phyloP scores from a whole-genome alignment of 2,329 filamentous ascomycete genomes.

The Aspergillus fructus region DNA sequence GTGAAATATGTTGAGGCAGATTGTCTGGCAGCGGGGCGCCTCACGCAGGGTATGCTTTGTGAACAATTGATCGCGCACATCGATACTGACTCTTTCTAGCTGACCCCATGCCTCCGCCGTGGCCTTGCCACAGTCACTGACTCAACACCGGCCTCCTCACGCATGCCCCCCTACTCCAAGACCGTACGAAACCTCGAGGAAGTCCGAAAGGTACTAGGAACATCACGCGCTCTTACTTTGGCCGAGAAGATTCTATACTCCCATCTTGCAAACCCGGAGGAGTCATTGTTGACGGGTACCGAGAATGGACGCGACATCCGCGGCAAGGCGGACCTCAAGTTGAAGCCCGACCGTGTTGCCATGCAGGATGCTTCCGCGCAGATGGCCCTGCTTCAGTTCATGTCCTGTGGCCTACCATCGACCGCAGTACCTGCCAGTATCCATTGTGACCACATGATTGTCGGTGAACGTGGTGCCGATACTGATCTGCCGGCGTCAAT shows the following conservation, averaged over 20 bases:
- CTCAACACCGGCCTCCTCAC: constrained; percentile 40
- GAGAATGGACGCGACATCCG: constrained; percentile 81
- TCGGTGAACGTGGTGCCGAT: constrained; percentile 86
- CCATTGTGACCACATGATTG: constrained; percentile 98
- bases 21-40: constrained; percentile 39
- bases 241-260: constrained; percentile 99
- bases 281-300: constrained; percentile 79
- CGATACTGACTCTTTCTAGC: constrained; percentile 17
- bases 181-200: constrained; percentile 74
- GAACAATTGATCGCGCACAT: background rate
- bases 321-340: constrained; percentile 87
- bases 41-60: constrained; percentile 36
- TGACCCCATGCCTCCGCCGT: constrained; percentile 36
- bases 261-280: constrained; percentile 85
- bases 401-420: constrained; percentile 86
- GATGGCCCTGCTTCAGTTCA: constrained; percentile 98
- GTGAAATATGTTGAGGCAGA: constrained; percentile 37
- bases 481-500: constrained; percentile 83
- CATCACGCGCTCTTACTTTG: constrained; percentile 68
- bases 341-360: constrained; percentile 94
- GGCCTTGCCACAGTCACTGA: constrained; percentile 37
- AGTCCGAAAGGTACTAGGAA: constrained; percentile 71
- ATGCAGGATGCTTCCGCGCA: constrained; percentile 99
- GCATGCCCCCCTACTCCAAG: constrained; percentile 77
- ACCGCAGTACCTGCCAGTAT: constrained; percentile 96